A percentile compares a stretch with the other conserved stretches of the same genome.
phyloP scores from a whole-genome alignment of 148 eudicot species.

The Chenopodium formosanum region DNA sequence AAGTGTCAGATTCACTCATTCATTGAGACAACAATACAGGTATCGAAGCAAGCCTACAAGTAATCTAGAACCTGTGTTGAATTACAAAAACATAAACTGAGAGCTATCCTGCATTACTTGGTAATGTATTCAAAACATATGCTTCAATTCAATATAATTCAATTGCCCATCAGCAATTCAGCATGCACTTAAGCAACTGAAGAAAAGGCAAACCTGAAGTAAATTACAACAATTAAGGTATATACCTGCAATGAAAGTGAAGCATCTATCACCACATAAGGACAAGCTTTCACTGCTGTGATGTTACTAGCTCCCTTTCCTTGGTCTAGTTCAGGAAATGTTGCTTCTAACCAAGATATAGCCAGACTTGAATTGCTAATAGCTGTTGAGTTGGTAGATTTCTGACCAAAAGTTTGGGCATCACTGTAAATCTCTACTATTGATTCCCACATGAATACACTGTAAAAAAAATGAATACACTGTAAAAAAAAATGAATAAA shows the following conservation, averaged over 20 bases:
- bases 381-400: conserved; percentile 61
- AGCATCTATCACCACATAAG: conserved; percentile 66
- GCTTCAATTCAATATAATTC: neutral
- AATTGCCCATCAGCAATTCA: neutral
- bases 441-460: conserved; percentile 75
- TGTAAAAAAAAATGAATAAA: neutral
- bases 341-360: conserved; percentile 93
- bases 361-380: conserved; percentile 68
- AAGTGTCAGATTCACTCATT: neutral
- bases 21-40: neutral
- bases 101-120: neutral
- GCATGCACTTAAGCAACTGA: neutral
- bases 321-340: conserved; percentile 73
- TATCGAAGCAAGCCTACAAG: neutral
- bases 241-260: conserved; percentile 84
- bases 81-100: neutral
- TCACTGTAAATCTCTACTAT: conserved; percentile 76
- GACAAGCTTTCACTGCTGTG: conserved; percentile 63
- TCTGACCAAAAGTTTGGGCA: conserved; percentile 74
- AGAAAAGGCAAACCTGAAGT: neutral
- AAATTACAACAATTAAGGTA: conserved; percentile 3
- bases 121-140: neutral
- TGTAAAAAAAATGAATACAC: conserved; percentile 28
- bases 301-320: conserved; percentile 48
- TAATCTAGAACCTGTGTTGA: too few species aligned